Evolutionary conservation across 2,329 filamentous ascomycete genomes (phyloP).

Genomic region (Pezicula rhizophila): DNA sequence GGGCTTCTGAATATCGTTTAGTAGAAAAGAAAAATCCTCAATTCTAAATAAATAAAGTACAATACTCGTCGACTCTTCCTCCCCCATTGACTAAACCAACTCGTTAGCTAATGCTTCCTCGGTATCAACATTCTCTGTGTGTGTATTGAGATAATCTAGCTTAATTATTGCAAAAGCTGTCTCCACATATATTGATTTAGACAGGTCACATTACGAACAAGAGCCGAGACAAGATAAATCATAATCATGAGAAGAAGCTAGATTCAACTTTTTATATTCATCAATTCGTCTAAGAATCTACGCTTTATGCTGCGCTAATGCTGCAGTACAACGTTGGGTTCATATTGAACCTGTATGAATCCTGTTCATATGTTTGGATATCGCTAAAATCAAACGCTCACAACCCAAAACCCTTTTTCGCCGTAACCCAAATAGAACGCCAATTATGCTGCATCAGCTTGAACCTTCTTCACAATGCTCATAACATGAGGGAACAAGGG

Average conservation of each 20-base stretch:
- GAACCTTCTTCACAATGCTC: slow-evolving; percentile 76
- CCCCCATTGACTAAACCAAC: no score
- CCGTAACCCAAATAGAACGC: slow-evolving; percentile 3
- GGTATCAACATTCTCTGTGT: no score
- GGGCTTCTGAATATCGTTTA: background rate
- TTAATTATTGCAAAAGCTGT: no score
- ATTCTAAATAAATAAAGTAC: no score
- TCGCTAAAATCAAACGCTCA: slow-evolving; percentile 8
- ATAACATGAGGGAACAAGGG: slow-evolving; percentile 73
- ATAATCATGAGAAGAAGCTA: background rate
- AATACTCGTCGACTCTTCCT: no score
- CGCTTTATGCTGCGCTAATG: background rate
- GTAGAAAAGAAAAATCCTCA: no score
- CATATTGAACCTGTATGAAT: background rate
- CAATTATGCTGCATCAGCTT: slow-evolving; percentile 39
- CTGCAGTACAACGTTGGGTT: slow-evolving; percentile 1
- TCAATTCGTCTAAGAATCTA: background rate
- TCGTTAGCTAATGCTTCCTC: no score
- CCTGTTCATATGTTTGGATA: background rate
- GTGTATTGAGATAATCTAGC: no score
- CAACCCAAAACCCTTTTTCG: slow-evolving; percentile 5
- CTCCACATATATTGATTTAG: no score
- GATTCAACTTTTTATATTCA: background rate
- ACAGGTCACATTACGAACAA: no score
- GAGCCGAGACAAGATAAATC: background rate